A percentile compares a stretch with the other conserved stretches of the same genome.
phyloP scores from a whole-genome alignment of 306 rosid genomes.

The Senna siamea region DNA sequence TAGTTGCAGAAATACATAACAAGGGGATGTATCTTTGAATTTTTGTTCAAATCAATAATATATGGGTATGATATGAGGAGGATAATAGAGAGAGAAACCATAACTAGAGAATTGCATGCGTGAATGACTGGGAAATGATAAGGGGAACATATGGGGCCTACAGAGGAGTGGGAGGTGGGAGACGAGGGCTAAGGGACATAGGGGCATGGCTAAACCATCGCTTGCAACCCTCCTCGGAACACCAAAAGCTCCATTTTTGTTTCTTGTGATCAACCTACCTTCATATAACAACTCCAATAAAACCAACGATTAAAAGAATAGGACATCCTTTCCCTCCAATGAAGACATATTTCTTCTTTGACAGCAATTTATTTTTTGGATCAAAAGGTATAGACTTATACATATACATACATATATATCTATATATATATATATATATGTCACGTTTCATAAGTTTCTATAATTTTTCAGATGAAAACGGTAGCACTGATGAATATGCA shows the following conservation, averaged over 20 bases:
- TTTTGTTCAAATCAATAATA: too few species aligned
- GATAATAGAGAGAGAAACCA: too few species aligned
- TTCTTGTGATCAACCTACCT: not conserved
- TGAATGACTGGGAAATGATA: conserved; percentile 10
- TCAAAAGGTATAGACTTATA: not conserved
- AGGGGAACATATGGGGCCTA: conserved; percentile 44
- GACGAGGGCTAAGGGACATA: conserved; percentile 53
- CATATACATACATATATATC: too few species aligned
- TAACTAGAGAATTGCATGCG: not conserved
- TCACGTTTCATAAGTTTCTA: not conserved
- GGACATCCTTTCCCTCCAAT: not conserved
- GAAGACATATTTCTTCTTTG: not conserved
- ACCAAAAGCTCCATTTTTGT: conserved; percentile 24
- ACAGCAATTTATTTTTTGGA: not conserved
- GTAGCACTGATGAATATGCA: too few species aligned
- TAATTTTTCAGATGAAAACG: too few species aligned
- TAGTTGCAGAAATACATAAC: not conserved
- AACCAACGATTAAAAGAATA: not conserved
- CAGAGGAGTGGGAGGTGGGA: conserved; percentile 53
- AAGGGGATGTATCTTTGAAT: not conserved
- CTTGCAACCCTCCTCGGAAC: conserved; percentile 49
- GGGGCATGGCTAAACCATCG: conserved; percentile 71
- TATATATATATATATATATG: too few species aligned
- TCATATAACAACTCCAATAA: not conserved
- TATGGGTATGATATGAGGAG: too few species aligned